Evolutionary conservation across 257 asterid genomes (phyloP).

Genomic region (Handroanthus guayacan): DNA sequence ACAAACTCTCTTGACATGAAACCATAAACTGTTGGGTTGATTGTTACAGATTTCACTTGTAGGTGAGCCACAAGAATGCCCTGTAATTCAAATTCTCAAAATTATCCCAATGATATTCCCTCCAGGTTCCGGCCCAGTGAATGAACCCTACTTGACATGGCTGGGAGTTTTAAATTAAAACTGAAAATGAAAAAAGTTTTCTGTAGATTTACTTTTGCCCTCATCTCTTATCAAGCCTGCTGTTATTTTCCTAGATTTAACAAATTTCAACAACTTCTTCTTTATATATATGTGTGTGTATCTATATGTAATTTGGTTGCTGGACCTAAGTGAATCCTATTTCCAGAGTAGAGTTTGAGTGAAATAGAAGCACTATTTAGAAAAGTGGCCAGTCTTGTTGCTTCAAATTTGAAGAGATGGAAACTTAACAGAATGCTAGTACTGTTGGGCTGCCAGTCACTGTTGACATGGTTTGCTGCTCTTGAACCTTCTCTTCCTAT

Average conservation of each 20-base stretch:
- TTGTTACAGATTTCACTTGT: constrained; percentile 7
- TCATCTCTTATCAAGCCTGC: background rate
- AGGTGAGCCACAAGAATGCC: background rate
- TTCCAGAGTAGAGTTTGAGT: constrained; percentile 3
- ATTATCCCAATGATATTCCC: background rate
- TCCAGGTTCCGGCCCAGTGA: background rate
- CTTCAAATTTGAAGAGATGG: background rate
- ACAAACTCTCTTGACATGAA: constrained; percentile 8
- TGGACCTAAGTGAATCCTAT: constrained; percentile 12
- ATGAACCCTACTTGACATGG: background rate
- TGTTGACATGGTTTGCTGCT: constrained; percentile 19
- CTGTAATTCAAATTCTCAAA: background rate
- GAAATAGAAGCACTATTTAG: background rate
- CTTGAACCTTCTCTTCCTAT: constrained; percentile 4
- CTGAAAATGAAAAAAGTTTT: background rate
- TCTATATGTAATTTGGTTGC: background rate
- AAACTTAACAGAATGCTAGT: constrained; percentile 1
- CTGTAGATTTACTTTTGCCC: background rate
- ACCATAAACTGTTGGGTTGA: background rate
- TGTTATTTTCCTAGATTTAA: background rate
- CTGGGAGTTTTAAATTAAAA: constrained; percentile 18
- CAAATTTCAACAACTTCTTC: constrained; percentile 4
- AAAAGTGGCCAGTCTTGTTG: background rate
- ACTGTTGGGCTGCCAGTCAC: constrained; percentile 15
- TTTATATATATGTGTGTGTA: too few relatives aligned